Evolutionary conservation across 306 rosid genomes (phyloP), one percentile per base, ranked within the genome.

Genomic region (Rubus idaeus): DNA sequence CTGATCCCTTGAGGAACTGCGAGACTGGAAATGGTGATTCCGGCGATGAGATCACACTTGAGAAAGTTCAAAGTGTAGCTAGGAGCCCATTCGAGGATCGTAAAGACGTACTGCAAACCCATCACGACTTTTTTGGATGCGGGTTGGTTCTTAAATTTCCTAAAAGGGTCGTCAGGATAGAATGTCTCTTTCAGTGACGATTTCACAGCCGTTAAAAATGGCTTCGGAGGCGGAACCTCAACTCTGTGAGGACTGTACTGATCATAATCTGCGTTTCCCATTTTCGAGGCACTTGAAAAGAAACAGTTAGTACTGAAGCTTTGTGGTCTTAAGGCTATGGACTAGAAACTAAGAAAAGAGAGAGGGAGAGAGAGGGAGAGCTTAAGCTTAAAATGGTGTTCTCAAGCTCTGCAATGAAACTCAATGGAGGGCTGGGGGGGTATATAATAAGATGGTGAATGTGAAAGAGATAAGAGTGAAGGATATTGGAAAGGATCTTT

Each of bases 1-100:
- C 99, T 95, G n/a, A 95, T 95, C 35, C 97, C 99, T 66, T 95
- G 99, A 70, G 99, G 99, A 68, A 95, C 93, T 18, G 99, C 99
- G 18, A 95, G 83, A 71, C 99, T 95, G 53, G 99, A 95, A 11
- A 95, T 95, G 77, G 99, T 95, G 85, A 95, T 84, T 13, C 99
- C 99, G 23, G 99, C 76, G 3, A 95, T 85, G 79, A 92, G 74
- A 71, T 95, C 99, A 2, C 92, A 77, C 74, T 89, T 92, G 73
- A 95, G 79, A 84, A 85, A 87, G n/a, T 70, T 75, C 0, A 89
- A 77, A 35, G 86, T 77, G 85, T 90, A 95, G n/a, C 50, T 61
- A 4, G 99, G 99, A 21, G 84, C 96, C 97, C 99, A 95, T n/a
- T 89, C 89, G 0, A 95, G 79, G 8, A 92, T 75, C 1, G 99